Conservation (phyloP, 306 rosid genomes). For the Hippophae gyantsensis region DNA sequence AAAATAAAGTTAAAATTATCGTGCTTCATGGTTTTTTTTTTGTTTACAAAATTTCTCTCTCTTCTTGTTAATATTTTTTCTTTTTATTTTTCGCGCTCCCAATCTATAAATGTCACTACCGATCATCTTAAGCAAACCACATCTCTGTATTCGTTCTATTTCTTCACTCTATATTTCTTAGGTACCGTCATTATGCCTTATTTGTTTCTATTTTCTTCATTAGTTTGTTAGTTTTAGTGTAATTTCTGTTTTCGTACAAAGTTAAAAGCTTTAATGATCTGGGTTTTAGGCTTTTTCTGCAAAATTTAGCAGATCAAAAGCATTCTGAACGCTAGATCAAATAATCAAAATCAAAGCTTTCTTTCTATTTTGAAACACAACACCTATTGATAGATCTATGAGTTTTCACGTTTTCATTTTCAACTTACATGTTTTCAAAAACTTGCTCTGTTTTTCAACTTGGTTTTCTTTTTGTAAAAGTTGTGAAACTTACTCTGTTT, state of each 20-base stretch:
- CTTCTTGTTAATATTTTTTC: neutral
- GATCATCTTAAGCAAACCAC: conserved; percentile 6
- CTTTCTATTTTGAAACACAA: neutral
- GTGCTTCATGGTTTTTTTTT: too few relatives aligned
- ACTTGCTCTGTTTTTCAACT: neutral
- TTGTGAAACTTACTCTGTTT: neutral
- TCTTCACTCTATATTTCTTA: neutral
- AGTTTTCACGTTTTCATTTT: neutral
- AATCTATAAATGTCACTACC: conserved; percentile 16
- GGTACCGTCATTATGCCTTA: conserved; percentile 7
- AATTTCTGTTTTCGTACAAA: neutral
- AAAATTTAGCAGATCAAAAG: neutral
- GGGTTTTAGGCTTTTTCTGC: neutral
- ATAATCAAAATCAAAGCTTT: neutral
- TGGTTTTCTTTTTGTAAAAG: neutral
- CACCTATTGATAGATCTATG: neutral
- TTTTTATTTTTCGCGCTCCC: neutral
- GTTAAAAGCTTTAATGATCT: neutral
- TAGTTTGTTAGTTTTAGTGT: neutral
- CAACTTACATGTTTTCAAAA: neutral
- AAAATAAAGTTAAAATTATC: too few relatives aligned
- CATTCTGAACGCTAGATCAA: neutral
- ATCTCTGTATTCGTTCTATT: neutral
- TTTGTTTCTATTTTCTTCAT: neutral
- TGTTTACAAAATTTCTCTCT: too few relatives aligned